Conservation (phyloP, 108 stramenopile genomes). For the Fistulifera pelliculosa region DNA sequence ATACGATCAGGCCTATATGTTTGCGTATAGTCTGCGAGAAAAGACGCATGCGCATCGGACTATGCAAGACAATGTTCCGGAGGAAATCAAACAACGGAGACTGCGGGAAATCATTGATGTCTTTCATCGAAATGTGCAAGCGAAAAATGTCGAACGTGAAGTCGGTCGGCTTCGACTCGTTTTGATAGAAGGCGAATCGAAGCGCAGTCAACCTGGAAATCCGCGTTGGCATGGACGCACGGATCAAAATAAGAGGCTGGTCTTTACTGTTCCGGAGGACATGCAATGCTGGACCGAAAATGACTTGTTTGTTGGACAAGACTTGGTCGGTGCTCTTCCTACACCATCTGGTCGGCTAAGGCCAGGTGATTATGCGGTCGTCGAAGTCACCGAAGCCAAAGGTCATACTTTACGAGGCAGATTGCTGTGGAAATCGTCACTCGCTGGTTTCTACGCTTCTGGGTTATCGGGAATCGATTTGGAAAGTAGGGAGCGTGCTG, state of each 20-base stretch:
- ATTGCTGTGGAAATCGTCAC: slow-evolving; percentile 45
- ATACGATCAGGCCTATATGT: slow-evolving; percentile 97
- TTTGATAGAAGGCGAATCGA: slow-evolving; percentile 73
- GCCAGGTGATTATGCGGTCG: slow-evolving; percentile 71
- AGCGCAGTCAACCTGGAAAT: slow-evolving; percentile 33
- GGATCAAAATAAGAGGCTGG: slow-evolving; percentile 73
- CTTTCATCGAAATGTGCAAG: slow-evolving; percentile 61
- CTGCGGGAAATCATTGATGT: slow-evolving; percentile 76
- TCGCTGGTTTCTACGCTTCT: neutral
- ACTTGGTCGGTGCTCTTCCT: too few species aligned
- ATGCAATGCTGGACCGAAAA: neutral
- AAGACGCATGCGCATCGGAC: slow-evolving; percentile 90
- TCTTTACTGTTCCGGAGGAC: slow-evolving; percentile 33
- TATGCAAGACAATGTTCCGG: slow-evolving; percentile 91
- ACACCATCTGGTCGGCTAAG: too few species aligned
- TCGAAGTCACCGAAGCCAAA: slow-evolving; percentile 61
- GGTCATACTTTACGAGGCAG: slow-evolving; percentile 74
- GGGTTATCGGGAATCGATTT: slow-evolving; percentile 2
- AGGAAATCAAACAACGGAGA: slow-evolving; percentile 78
- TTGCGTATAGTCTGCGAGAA: slow-evolving; percentile 92
- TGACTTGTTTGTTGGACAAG: neutral
- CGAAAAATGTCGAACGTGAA: slow-evolving; percentile 58
- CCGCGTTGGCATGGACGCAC: slow-evolving; percentile 58
- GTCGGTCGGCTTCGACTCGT: slow-evolving; percentile 67
- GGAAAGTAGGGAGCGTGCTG: neutral